Evolutionary conservation across 148 eudicot species (phyloP), one percentile per base, ranked within the genome.

Genomic region (Euryodendron excelsum): DNA sequence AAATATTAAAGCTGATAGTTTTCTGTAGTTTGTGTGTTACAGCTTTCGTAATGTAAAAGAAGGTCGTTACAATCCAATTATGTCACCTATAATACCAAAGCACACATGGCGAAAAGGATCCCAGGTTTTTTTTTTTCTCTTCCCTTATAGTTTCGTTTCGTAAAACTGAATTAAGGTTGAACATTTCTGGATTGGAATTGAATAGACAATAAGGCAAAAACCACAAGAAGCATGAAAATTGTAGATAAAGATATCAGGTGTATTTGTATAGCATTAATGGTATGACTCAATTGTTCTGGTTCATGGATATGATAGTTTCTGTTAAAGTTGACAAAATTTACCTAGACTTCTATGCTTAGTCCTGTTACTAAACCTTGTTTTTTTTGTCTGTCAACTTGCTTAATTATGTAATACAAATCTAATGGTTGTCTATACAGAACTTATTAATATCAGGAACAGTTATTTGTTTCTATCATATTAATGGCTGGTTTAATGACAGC

Each of bases 21-120:
- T n/a, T n/a, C n/a, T n/a, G n/a, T n/a, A n/a, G n/a, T n/a, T n/a
- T n/a, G n/a, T n/a, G n/a, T n/a, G n/a, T n/a, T n/a, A n/a, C n/a
- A 96, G 99, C 82, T 96, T 96, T 90, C 91, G 87, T 64, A 98
- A 93, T 82, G 86, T 83, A 84, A 90, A 90, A 64, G 97, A 89
- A 75, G 92, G 59, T 4, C 98, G 97, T 62, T 96, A 87, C 89
- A 90, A 91, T 79, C 93, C 87, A 12, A 88, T 84, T 88, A 96
- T 96, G 99, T 84, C 98, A 75, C 91, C 91, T 75, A 83, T 82
- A 77, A 96, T 96, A 87, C 91, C 89, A 17, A 78, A 73, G 85
- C 73, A 68, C 45, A 89, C 87, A 80, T 96, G 99, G 98, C 84
- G 99, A 73, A 96, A 96, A 91, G 99, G 99, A 41, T 96, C 99